A percentile compares a stretch with the other conserved stretches of the same genome.
Evolutionary conservation across 2,329 filamentous ascomycete species (phyloP).

Genomic region (Hymenoscyphus occultus): DNA sequence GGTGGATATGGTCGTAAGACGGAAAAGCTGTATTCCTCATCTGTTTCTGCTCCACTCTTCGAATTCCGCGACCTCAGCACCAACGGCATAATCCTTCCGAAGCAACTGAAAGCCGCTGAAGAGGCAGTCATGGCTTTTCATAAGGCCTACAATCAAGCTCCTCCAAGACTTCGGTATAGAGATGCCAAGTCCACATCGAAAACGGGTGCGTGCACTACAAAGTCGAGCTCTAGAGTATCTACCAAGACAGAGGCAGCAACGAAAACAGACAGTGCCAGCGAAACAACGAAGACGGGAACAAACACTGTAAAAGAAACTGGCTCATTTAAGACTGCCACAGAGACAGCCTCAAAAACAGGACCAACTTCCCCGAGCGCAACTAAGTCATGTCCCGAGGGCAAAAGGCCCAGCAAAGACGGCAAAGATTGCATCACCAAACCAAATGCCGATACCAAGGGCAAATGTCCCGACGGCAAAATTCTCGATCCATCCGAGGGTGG

Average conservation of each 20-base stretch:
- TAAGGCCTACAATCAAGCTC: background rate
- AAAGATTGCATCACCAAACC: background rate
- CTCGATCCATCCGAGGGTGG: background rate
- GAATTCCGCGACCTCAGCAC: background rate
- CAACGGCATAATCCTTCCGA: background rate
- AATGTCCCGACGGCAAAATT: background rate
- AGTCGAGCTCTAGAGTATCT: background rate
- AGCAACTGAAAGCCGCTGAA: background rate
- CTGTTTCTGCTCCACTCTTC: background rate
- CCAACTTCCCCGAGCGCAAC: background rate
- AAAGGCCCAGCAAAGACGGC: background rate
- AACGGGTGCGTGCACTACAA: background rate
- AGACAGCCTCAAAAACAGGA: background rate
- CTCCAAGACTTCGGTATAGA: background rate
- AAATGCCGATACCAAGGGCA: background rate
- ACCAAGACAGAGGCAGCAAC: background rate
- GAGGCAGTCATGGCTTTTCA: background rate
- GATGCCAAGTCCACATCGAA: background rate
- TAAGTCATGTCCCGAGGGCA: background rate
- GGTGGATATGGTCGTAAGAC: background rate
- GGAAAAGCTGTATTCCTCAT: background rate
- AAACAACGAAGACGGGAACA: background rate
- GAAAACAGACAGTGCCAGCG: background rate
- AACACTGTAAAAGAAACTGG: background rate
- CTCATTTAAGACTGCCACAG: background rate